Conservation (phyloP, 2,329 filamentous ascomycete species). For the Penicillium crustosum region DNA sequence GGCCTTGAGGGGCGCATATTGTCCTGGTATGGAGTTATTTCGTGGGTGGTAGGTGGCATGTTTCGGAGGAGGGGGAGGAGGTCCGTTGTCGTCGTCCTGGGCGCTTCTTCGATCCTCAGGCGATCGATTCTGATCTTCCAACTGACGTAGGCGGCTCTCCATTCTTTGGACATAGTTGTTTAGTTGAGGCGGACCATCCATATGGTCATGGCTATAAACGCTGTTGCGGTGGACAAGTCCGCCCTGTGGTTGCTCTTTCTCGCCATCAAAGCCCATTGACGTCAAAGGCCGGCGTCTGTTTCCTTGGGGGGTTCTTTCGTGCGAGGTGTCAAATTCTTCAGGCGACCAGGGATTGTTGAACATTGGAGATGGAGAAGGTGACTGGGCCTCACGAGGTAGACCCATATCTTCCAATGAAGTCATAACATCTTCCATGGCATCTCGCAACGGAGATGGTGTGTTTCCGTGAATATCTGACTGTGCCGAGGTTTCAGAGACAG, state of each 20-base stretch:
- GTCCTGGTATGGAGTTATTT: conserved; percentile 44
- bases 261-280: conserved; percentile 66
- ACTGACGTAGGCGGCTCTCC: conserved; percentile 74
- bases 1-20: conserved; percentile 39
- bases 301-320: conserved; percentile 34
- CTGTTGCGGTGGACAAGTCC: conserved; percentile 54
- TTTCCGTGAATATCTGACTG: conserved; percentile 64
- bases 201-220: conserved; percentile 36
- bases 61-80: conserved; percentile 64
- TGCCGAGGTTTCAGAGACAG: conserved; percentile 17
- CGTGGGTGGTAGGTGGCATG: conserved; percentile 45
- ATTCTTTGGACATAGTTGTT: conserved; percentile 88
- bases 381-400: conserved; percentile 54
- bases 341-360: conserved; percentile 76
- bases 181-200: conserved; percentile 66
- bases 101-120: conserved; percentile 53
- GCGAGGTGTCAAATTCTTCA: conserved; percentile 70
- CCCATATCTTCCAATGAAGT: conserved; percentile 88
- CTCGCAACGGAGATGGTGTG: conserved; percentile 87
- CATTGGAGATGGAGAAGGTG: conserved; percentile 53
- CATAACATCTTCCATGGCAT: conserved; percentile 98
- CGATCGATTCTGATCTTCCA: conserved; percentile 57
- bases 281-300: conserved; percentile 63
- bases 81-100: conserved; percentile 50
- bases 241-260: conserved; percentile 55